Evolutionary conservation across 257 asterid species (phyloP).

Genomic region (Scutellaria baicalensis): DNA sequence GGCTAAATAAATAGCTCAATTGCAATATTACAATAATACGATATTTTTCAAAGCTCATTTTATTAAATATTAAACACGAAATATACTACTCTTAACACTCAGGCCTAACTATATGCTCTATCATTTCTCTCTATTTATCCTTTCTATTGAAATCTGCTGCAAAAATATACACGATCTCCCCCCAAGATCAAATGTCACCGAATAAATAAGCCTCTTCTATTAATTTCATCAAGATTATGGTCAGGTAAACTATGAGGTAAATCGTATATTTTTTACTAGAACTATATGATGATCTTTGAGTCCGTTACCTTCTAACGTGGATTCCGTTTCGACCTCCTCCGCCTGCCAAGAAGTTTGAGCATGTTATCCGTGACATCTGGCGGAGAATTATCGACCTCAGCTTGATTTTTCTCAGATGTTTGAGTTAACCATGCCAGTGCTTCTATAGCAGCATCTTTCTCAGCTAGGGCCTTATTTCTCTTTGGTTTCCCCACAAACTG

Average conservation of each 20-base stretch:
- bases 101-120: not conserved
- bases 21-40: not conserved
- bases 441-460: slow-evolving; percentile 93
- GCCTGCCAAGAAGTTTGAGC: slow-evolving; percentile 78
- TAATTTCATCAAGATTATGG: not conserved
- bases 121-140: not conserved
- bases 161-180: not conserved
- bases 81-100: not conserved
- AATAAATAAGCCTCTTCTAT: not conserved
- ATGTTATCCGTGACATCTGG: slow-evolving; percentile 85
- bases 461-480: slow-evolving; percentile 79
- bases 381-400: slow-evolving; percentile 51
- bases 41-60: not conserved
- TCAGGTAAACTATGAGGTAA: not conserved
- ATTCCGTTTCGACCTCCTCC: slow-evolving; percentile 60
- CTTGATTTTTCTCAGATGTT: slow-evolving; percentile 49
- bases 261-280: not conserved
- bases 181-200: not conserved
- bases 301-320: slow-evolving; percentile 11
- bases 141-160: not conserved
- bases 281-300: not conserved
- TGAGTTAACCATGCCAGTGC: slow-evolving; percentile 94
- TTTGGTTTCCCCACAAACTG: slow-evolving; percentile 96
- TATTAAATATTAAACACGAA: not conserved
- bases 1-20: not conserved